Conservation (phyloP, 441 rosid species). For the Gossypium gossypioides region DNA sequence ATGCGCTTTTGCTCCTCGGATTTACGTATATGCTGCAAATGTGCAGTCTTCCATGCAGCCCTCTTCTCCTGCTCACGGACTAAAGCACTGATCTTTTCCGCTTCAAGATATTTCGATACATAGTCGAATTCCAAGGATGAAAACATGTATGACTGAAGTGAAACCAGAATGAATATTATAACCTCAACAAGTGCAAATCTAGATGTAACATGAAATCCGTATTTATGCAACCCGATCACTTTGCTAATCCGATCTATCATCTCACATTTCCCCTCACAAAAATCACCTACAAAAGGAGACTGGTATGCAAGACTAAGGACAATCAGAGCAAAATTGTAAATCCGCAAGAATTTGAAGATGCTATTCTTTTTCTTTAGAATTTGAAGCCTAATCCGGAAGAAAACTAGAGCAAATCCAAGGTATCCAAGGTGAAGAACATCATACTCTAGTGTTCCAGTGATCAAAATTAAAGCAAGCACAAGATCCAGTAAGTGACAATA, state of each 20-base stretch:
- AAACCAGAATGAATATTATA: conserved; percentile 52
- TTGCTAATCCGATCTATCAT: conserved; percentile 36
- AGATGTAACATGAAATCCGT: conserved; percentile 56
- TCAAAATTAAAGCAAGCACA: conserved; percentile 59
- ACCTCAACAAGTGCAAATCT: conserved; percentile 70
- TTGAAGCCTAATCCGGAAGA: conserved; percentile 57
- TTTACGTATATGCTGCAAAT: conserved; percentile 51
- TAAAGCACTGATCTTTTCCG: conserved; percentile 59
- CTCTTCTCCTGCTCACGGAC: conserved; percentile 62
- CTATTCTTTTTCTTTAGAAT: conserved; percentile 62
- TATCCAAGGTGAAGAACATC: conserved; percentile 73
- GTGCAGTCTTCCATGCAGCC: conserved; percentile 74
- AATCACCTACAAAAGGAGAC: conserved; percentile 56
- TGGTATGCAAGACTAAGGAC: conserved; percentile 65
- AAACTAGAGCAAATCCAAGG: conserved; percentile 69
- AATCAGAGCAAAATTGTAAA: conserved; percentile 60
- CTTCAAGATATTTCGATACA: conserved; percentile 56
- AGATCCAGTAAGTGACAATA: conserved; percentile 64
- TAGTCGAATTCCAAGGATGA: conserved; percentile 57
- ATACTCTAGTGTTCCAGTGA: conserved; percentile 69
- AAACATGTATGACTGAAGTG: conserved; percentile 63
- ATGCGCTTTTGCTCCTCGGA: conserved; percentile 50
- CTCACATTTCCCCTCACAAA: conserved; percentile 29
- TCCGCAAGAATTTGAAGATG: conserved; percentile 56
- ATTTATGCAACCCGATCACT: conserved; percentile 61